Evolutionary conservation across 257 asterid species (phyloP).

Genomic region (Apocynum venetum): DNA sequence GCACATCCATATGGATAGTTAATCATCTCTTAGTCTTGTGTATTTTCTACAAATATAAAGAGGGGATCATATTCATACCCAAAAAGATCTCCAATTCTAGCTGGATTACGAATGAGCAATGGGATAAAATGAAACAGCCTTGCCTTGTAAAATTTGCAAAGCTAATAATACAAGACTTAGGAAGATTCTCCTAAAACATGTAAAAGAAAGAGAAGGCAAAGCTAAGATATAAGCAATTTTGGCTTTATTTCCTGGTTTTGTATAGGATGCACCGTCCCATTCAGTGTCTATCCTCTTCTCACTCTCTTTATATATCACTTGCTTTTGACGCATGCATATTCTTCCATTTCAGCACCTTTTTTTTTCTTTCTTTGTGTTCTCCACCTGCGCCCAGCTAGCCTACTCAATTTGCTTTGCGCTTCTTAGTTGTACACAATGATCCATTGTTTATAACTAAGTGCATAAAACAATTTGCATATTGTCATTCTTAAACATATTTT

Average conservation of each 20-base stretch:
- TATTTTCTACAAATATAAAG: background rate
- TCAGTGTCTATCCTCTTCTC: slow-evolving; percentile 19
- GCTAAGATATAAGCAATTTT: background rate
- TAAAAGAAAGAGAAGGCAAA: background rate
- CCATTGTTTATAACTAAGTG: too few species aligned
- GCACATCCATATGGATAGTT: too few species aligned
- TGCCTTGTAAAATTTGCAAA: slow-evolving; percentile 33
- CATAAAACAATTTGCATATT: too few species aligned
- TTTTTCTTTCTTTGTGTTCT: background rate
- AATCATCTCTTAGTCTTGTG: background rate
- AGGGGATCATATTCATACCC: background rate
- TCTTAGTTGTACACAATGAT: background rate
- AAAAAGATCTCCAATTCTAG: background rate
- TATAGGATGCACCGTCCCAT: slow-evolving; percentile 58
- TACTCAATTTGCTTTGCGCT: background rate
- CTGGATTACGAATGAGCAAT: background rate
- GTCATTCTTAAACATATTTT: too few species aligned
- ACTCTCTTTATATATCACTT: slow-evolving; percentile 28
- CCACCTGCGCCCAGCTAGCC: background rate
- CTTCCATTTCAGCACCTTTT: slow-evolving; percentile 2
- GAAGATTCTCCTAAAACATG: background rate
- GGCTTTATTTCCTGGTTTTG: slow-evolving; percentile 15
- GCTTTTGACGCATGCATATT: slow-evolving; percentile 43
- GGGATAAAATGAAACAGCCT: slow-evolving; percentile 9
- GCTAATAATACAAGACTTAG: background rate